phyloP scores from a whole-genome alignment of 2,329 filamentous ascomycete species.

The Bipolaris zeicola region DNA sequence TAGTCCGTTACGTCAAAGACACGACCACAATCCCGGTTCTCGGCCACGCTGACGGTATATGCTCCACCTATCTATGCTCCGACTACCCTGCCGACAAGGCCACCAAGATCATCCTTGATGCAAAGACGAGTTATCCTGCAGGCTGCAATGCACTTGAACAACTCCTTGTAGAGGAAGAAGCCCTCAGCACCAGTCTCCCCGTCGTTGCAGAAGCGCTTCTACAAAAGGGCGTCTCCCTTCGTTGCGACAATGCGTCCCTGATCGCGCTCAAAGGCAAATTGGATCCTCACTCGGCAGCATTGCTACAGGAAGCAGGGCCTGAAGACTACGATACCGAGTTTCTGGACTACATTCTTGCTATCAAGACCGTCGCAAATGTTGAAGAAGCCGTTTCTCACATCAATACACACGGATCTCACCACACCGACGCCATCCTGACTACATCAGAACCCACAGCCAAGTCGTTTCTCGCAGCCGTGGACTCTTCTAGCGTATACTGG shows the following conservation, averaged over 20 bases:
- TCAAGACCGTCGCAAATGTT: slow-evolving; percentile 73
- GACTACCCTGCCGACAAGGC: slow-evolving; percentile 77
- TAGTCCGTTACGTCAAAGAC: slow-evolving; percentile 87
- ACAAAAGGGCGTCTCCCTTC: slow-evolving; percentile 77
- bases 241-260: slow-evolving; percentile 75
- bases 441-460: slow-evolving; percentile 70
- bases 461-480: slow-evolving; percentile 81
- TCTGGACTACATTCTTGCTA: slow-evolving; percentile 79
- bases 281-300: slow-evolving; percentile 45
- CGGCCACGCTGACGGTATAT: slow-evolving; percentile 93
- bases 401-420: slow-evolving; percentile 88
- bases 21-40: slow-evolving; percentile 94
- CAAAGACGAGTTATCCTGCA: slow-evolving; percentile 92
- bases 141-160: slow-evolving; percentile 96
- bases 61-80: slow-evolving; percentile 80
- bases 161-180: slow-evolving; percentile 78
- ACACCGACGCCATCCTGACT: slow-evolving; percentile 92
- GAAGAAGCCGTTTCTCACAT: slow-evolving; percentile 83
- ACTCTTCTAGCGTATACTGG: slow-evolving; percentile 94
- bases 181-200: slow-evolving; percentile 71
- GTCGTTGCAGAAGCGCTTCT: slow-evolving; percentile 74
- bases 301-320: slow-evolving; percentile 69
- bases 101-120: slow-evolving; percentile 79
- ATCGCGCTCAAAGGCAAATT: slow-evolving; percentile 62
- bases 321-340: slow-evolving; percentile 89